A percentile compares a stretch with the other conserved stretches of the same genome.
These are phyloP conservation scores for Willaertia magna DNA, from an alignment of 208 protist genomes.

Conservation along the genomic window DNA sequence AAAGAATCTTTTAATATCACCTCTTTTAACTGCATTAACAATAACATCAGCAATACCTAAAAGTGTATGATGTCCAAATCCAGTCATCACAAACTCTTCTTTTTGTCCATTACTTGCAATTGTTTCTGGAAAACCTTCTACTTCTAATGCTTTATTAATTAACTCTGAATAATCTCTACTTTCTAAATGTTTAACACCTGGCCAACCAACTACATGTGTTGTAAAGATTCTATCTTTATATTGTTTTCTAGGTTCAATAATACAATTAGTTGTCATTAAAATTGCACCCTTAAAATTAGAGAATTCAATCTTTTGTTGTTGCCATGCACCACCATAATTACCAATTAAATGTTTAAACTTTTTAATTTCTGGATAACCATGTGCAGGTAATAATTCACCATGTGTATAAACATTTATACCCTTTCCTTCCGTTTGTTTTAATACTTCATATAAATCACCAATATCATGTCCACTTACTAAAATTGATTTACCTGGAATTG, in stretches of 20 bases:
- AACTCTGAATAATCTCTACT: constrained; percentile 32
- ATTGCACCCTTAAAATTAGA: constrained; percentile 57
- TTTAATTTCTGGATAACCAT: constrained; percentile 56
- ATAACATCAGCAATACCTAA: constrained; percentile 28
- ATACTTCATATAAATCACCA: constrained; percentile 37
- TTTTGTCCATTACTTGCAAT: neutral
- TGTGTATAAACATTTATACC: constrained; percentile 71
- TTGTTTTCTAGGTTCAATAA: constrained; percentile 35
- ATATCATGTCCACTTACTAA: constrained; percentile 61
- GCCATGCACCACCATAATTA: constrained; percentile 55
- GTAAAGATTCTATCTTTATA: constrained; percentile 60
- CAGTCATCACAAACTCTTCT: constrained; percentile 25
- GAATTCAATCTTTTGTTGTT: constrained; percentile 55
- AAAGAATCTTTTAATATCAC: constrained; percentile 48
- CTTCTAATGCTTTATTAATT: constrained; percentile 33
- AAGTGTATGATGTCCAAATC: constrained; percentile 34
- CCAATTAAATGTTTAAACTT: constrained; percentile 42
- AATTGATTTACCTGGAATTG: constrained; percentile 42
- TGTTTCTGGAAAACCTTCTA: constrained; percentile 27
- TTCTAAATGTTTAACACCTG: constrained; percentile 23
- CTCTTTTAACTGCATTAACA: constrained; percentile 49
- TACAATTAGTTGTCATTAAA: constrained; percentile 75
- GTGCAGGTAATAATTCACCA: constrained; percentile 67
- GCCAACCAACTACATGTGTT: constrained; percentile 28
- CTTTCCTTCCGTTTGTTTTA: constrained; percentile 39